Evolutionary conservation across 2,329 filamentous ascomycete genomes (phyloP).

Genomic region (Paraconiothyrium brasiliense): DNA sequence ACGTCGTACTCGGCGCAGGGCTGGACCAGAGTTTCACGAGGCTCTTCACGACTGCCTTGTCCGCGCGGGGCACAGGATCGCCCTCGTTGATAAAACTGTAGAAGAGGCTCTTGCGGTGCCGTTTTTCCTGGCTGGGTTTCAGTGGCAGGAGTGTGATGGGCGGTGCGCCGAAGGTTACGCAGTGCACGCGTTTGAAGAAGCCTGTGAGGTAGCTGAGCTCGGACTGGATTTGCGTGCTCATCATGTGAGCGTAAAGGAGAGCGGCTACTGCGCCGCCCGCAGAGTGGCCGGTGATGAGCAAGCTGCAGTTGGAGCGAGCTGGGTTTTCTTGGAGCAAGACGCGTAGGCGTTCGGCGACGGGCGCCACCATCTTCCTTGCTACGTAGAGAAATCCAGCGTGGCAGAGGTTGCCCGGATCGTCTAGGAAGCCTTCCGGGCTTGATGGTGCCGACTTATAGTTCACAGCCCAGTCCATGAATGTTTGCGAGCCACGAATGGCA

Average conservation of each 20-base stretch:
- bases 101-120: slow-evolving; percentile 73
- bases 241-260: slow-evolving; percentile 84
- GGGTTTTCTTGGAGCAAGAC: slow-evolving; percentile 78
- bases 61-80: slow-evolving; percentile 80
- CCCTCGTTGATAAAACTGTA: slow-evolving; percentile 86
- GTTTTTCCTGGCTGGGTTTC: slow-evolving; percentile 60
- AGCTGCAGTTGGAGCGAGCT: slow-evolving; percentile 68
- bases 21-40: slow-evolving; percentile 75
- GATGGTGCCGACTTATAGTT: slow-evolving; percentile 77
- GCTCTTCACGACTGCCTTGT: slow-evolving; percentile 77
- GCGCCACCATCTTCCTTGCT: slow-evolving; percentile 76
- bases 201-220: slow-evolving; percentile 75
- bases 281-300: slow-evolving; percentile 86
- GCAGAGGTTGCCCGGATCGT: slow-evolving; percentile 79
- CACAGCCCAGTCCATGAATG: slow-evolving; percentile 86
- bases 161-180: slow-evolving; percentile 85
- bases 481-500: slow-evolving; percentile 81
- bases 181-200: slow-evolving; percentile 82
- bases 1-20: slow-evolving; percentile 58
- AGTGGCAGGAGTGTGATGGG: slow-evolving; percentile 78
- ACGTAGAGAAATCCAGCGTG: slow-evolving; percentile 83
- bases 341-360: slow-evolving; percentile 75
- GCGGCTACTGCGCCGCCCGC: slow-evolving; percentile 86
- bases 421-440: slow-evolving; percentile 74
- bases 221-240: slow-evolving; percentile 68